phyloP scores from a whole-genome alignment of 192 early-diverging fungal species.

The Coemansia brasiliensis region DNA sequence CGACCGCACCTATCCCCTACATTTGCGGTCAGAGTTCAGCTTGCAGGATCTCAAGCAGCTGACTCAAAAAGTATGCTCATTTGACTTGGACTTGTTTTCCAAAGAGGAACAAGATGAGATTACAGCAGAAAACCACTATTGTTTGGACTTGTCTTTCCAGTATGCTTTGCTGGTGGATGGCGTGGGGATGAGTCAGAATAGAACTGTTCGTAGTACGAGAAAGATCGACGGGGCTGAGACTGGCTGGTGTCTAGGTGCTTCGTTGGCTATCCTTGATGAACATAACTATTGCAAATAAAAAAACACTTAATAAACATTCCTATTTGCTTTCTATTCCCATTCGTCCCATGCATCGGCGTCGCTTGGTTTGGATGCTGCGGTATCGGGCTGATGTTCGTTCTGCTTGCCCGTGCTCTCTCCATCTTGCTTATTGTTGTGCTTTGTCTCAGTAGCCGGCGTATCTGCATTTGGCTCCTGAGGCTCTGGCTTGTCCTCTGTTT shows the following conservation, averaged over 20 bases:
- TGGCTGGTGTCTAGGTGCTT: constrained; percentile 95
- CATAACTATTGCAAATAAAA: constrained; percentile 30
- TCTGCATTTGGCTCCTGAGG: not conserved
- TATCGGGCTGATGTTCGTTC: not conserved
- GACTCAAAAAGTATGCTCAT: constrained; percentile 68
- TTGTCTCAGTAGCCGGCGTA: not conserved
- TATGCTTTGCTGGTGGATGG: constrained; percentile 81
- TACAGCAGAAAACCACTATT: constrained; percentile 66
- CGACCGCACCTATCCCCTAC: constrained; percentile 77
- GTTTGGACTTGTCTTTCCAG: constrained; percentile 89
- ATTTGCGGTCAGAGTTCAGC: constrained; percentile 70
- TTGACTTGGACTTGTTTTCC: constrained; percentile 53
- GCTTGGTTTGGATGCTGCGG: too few species aligned
- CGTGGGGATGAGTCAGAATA: constrained; percentile 72
- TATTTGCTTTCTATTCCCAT: constrained; percentile 52
- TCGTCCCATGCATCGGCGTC: constrained; percentile 41
- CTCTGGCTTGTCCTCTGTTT: not conserved
- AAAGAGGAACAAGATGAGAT: constrained; percentile 57
- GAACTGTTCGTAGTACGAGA: constrained; percentile 77
- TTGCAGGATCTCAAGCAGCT: constrained; percentile 67
- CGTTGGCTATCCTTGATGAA: constrained; percentile 79
- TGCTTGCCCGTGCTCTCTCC: not conserved
- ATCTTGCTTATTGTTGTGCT: not conserved
- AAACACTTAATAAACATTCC: too few species aligned
- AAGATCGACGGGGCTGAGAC: constrained; percentile 92